Base-by-base conservation (phyloP, 2,329 filamentous ascomycete species). In the Leptoxyphium fumago region DNA sequence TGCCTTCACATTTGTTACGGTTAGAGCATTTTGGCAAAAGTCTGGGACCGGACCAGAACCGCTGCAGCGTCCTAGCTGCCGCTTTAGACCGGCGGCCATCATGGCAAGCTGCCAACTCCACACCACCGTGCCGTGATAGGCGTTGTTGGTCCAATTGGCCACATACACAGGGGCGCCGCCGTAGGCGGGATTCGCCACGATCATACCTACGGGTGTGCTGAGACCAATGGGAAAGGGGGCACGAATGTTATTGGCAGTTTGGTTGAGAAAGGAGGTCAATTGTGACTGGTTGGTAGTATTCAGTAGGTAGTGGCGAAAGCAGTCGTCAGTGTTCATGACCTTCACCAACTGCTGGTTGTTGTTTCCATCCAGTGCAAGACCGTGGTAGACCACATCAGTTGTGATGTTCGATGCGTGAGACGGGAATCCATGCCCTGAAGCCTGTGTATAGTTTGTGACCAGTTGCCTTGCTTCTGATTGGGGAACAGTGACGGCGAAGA, bases 61-160 rank as follows among this genome's bases (percentile, higher is more conserved):
- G 9, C 57, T 51, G 55, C 75, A 82, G 2, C 76, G 65, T 1
- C 54, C 66, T 5, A 81, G 64, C 50, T 81, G 77, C 2, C 67
- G 58, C 45, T 77, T 70, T 0, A 82, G 57, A 0, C 78, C 77
- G 9, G 68, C 69, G 0, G 73, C 77, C 72, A 80, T 78, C 69
- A 81, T 78, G 0, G 75, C 70, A 3, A 80, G 61, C 44, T 75
- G 77, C 75, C 76, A 82, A 39, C 68, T 70, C 77, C 76, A 81
- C 1, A 82, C 65, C 0, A 82, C 77, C 0, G 77, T 78, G 0
- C 76, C 77, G 45, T 81, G 77, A 50, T 78, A 82, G 0, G 71
- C 73, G 2, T 64, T 63, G n/a, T 69, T 73, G 1, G 73, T 73
- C 48, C 72, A 81, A 42, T 72, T 72, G 0, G 57, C 60, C 0